A percentile compares a stretch with the other conserved stretches of the same genome.
These are phyloP conservation scores for Chloris gayana DNA, from an alignment of 176 grass and related monocot species.

Conservation along the genomic window DNA sequence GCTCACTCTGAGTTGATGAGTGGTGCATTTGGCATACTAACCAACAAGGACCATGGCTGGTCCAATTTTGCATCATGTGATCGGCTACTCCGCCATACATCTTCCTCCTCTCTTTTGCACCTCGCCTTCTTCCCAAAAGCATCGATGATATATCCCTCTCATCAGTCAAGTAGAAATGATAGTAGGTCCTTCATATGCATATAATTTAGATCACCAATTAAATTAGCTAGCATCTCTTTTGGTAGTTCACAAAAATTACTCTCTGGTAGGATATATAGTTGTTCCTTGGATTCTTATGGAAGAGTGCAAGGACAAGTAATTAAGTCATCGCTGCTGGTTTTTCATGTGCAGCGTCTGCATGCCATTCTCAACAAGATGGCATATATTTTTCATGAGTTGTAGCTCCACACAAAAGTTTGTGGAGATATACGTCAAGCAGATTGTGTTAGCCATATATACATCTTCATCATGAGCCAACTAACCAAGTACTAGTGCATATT, in stretches of 20 bases:
- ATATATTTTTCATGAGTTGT: slow-evolving; percentile 10
- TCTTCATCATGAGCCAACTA: not conserved
- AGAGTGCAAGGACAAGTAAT: slow-evolving; percentile 24
- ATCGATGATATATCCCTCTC: not conserved
- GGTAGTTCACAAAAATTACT: not conserved
- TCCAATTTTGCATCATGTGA: slow-evolving; percentile 39
- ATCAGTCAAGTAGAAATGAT: not conserved
- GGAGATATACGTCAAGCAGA: not conserved
- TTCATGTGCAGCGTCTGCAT: slow-evolving; percentile 42
- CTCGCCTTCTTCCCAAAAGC: not conserved
- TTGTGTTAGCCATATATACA: slow-evolving; percentile 7
- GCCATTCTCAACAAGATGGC: not conserved
- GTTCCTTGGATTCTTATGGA: slow-evolving; percentile 37
- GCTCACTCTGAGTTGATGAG: slow-evolving; percentile 24
- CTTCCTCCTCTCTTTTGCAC: not conserved
- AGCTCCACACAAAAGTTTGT: slow-evolving; percentile 31
- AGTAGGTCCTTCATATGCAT: slow-evolving; percentile 8
- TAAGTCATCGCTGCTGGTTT: slow-evolving; percentile 48
- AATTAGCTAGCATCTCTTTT: not conserved
- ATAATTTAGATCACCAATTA: slow-evolving; percentile 15
- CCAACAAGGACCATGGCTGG: slow-evolving; percentile 6
- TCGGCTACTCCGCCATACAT: not conserved
- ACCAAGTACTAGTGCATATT: not conserved
- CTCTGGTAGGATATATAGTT: slow-evolving; percentile 1
- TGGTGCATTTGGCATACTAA: slow-evolving; percentile 41